Evolutionary conservation across 768 basidiomycete species (phyloP).

Genomic region (Asterophora parasitica): DNA sequence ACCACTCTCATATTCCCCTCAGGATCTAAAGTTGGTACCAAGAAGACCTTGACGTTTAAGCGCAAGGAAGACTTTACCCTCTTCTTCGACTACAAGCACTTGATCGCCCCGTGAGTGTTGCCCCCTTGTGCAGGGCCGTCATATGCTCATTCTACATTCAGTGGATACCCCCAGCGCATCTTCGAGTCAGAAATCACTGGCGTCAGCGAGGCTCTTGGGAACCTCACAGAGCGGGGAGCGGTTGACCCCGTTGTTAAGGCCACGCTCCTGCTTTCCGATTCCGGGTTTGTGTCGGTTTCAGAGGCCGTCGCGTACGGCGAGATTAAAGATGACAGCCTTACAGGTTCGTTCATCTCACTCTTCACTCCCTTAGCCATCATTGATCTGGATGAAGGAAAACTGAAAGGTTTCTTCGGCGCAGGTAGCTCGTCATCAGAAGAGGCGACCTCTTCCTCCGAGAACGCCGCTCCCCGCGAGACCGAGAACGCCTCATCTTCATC

Average conservation of each 20-base stretch:
- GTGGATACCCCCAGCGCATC: constrained; percentile 70
- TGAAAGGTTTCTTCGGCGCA: constrained; percentile 84
- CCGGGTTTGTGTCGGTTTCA: constrained; percentile 77
- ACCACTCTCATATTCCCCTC: constrained; percentile 72
- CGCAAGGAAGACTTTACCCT: constrained; percentile 80
- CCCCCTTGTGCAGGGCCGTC: background rate
- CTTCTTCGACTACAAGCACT: constrained; percentile 69
- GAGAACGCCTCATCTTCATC: constrained; percentile 27
- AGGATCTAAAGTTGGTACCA: constrained; percentile 71
- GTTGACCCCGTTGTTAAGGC: constrained; percentile 84
- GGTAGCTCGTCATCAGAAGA: constrained; percentile 41
- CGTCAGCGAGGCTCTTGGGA: constrained; percentile 70
- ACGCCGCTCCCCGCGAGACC: constrained; percentile 38
- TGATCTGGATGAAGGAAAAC: constrained; percentile 49
- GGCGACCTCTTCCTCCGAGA: constrained; percentile 36
- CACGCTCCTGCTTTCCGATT: constrained; percentile 77
- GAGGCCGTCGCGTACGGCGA: constrained; percentile 79
- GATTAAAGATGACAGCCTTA: constrained; percentile 73
- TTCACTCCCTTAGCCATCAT: background rate
- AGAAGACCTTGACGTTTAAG: constrained; percentile 85
- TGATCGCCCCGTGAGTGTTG: constrained; percentile 52
- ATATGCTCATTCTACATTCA: constrained; percentile 19
- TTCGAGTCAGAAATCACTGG: constrained; percentile 69
- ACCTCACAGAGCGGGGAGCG: constrained; percentile 79
- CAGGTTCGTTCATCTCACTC: constrained; percentile 41